Percentiles rank a stretch among this genome's conserved stretches.
Conservation (phyloP, 208 protist species). For the Borovskyia barvae region DNA sequence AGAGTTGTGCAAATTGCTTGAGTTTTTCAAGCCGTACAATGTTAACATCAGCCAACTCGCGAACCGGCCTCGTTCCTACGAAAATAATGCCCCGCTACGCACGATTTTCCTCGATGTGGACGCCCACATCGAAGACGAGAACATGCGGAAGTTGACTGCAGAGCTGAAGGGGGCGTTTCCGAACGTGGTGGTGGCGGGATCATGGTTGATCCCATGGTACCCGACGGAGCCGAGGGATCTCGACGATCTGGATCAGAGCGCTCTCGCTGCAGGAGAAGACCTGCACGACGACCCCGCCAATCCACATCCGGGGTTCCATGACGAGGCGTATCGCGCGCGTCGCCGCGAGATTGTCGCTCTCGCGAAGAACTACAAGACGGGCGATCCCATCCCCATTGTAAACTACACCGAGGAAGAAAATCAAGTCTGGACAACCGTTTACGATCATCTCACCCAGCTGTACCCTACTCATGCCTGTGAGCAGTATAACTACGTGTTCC, state of each 20-base stretch:
- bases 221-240: slow-evolving; percentile 71
- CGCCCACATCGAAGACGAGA: slow-evolving; percentile 34
- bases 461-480: slow-evolving; percentile 93
- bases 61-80: slow-evolving; percentile 45
- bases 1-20: slow-evolving; percentile 49
- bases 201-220: slow-evolving; percentile 79
- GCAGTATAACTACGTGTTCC: slow-evolving; percentile 93
- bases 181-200: slow-evolving; percentile 41
- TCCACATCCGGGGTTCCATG: slow-evolving; percentile 95
- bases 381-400: slow-evolving; percentile 83
- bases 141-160: slow-evolving; percentile 35
- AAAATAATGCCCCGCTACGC: slow-evolving; percentile 37
- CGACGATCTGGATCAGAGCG: slow-evolving; percentile 81
- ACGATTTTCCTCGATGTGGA: slow-evolving; percentile 74
- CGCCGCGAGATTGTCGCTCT: slow-evolving; percentile 71
- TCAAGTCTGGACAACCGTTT: slow-evolving; percentile 86
- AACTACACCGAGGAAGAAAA: slow-evolving; percentile 94
- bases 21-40: slow-evolving; percentile 35
- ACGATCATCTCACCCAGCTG: slow-evolving; percentile 79
- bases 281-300: slow-evolving; percentile 86
- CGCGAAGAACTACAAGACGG: slow-evolving; percentile 81
- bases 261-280: slow-evolving; percentile 80
- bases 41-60: slow-evolving; percentile 65
- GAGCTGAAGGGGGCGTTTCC: slow-evolving; percentile 28
- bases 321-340: slow-evolving; percentile 90